A percentile compares a stretch with the other conserved stretches of the same genome.
Evolutionary conservation across 805 yeast genomes (phyloP).

Genomic region (Dipodascopsis tothii): DNA sequence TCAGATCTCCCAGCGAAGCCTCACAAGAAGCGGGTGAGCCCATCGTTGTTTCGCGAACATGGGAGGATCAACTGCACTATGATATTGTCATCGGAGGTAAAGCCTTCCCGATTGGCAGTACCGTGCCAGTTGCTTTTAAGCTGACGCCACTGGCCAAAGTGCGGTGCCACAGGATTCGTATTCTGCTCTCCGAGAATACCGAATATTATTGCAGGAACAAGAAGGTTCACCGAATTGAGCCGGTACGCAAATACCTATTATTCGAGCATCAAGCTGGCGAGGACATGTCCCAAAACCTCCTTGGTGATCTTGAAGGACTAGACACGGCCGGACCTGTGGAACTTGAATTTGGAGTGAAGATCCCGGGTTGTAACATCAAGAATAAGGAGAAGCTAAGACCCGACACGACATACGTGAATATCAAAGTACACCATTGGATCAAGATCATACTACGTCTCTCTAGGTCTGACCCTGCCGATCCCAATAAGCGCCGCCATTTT

Average conservation of each 20-base stretch:
- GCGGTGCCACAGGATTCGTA: constrained; percentile 74
- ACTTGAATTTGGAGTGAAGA: constrained; percentile 75
- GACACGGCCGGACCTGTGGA: constrained; percentile 44
- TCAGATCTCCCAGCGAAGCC: constrained; percentile 69
- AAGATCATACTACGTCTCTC: constrained; percentile 80
- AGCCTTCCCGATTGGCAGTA: constrained; percentile 74
- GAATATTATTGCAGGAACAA: constrained; percentile 84
- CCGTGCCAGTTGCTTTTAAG: constrained; percentile 74
- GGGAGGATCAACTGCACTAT: constrained; percentile 77
- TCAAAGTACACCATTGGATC: constrained; percentile 92
- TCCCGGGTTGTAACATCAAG: constrained; percentile 43
- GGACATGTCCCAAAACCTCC: constrained; percentile 37
- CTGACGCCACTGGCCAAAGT: constrained; percentile 84
- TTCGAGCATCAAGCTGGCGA: constrained; percentile 65
- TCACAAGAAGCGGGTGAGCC: constrained; percentile 89
- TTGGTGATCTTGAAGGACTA: constrained; percentile 34
- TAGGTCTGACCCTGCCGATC: constrained; percentile 43
- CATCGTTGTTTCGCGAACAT: constrained; percentile 76
- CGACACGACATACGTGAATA: constrained; percentile 69
- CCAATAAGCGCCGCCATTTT: constrained; percentile 70
- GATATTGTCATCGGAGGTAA: constrained; percentile 89
- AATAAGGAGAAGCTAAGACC: constrained; percentile 51
- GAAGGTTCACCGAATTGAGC: constrained; percentile 88
- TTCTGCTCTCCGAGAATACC: constrained; percentile 78
- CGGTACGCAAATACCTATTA: constrained; percentile 68